Percentiles rank a stretch among this genome's conserved stretches.
Evolutionary conservation across 345 rosid genomes (phyloP).

Genomic region (Hibiscus mutabilis): DNA sequence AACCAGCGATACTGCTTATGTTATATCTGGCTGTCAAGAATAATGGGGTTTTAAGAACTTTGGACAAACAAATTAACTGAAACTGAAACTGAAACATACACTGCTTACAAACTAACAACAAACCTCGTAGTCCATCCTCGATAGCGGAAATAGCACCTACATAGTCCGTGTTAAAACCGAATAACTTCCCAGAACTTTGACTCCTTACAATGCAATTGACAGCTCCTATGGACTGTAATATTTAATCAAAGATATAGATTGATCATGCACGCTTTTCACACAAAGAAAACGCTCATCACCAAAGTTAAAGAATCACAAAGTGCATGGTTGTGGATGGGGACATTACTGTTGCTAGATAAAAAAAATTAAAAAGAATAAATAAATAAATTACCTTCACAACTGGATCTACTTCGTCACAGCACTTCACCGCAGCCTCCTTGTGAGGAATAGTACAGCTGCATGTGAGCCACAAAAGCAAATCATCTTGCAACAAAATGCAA

Average conservation of each 20-base stretch:
- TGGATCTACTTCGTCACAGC: conserved; percentile 86
- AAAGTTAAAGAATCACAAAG: background rate
- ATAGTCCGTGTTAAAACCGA: conserved; percentile 83
- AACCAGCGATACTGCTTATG: conserved; percentile 25
- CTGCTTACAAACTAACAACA: conserved; percentile 13
- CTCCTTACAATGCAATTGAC: conserved; percentile 82
- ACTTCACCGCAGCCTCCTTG: conserved; percentile 75
- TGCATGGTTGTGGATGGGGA: background rate
- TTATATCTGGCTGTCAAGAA: conserved; percentile 37
- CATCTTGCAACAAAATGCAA: background rate
- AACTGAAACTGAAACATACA: background rate
- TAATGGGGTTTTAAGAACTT: conserved; percentile 1
- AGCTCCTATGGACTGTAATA: conserved; percentile 86
- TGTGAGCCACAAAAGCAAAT: background rate
- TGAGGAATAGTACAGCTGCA: conserved; percentile 89
- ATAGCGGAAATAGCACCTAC: conserved; percentile 94
- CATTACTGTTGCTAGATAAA: background rate
- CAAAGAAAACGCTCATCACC: conserved; percentile 8
- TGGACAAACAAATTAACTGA: conserved; percentile 1
- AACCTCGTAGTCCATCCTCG: conserved; percentile 86
- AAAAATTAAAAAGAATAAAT: background rate
- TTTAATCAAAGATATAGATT: conserved; percentile 17
- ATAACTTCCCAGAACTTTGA: conserved; percentile 62
- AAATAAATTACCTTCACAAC: conserved; percentile 61
- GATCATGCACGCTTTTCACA: conserved; percentile 8